These are phyloP conservation scores for Pseudocercospora pini-densiflorae DNA, from an alignment of 2,329 filamentous ascomycete species.

Conservation along the genomic window DNA sequence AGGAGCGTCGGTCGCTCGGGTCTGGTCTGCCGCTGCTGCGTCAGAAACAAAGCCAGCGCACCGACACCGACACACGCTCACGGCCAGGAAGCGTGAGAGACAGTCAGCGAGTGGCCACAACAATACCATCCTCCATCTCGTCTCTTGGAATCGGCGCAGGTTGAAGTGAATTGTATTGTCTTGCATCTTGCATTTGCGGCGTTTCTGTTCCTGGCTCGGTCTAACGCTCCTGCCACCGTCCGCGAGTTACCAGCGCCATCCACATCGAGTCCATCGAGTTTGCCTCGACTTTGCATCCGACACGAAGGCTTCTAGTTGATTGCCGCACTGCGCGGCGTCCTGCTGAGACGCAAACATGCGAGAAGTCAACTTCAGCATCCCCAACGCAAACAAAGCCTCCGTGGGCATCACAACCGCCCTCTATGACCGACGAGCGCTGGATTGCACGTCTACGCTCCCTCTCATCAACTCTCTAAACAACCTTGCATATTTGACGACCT, in stretches of 20 bases:
- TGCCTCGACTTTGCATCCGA: conserved; percentile 11
- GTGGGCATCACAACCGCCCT: conserved; percentile 98
- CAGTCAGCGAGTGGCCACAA: background rate
- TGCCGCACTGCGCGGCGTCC: conserved; percentile 15
- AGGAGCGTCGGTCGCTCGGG: conserved; percentile 3
- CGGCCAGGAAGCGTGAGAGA: background rate
- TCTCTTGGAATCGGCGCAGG: conserved; percentile 5
- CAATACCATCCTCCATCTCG: background rate
- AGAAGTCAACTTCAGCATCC: conserved; percentile 99
- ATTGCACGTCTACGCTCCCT: conserved; percentile 96
- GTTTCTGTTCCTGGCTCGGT: conserved; percentile 6
- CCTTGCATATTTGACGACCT: conserved; percentile 96
- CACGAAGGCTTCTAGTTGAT: background rate
- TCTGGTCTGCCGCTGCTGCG: conserved; percentile 11
- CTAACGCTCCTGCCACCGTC: conserved; percentile 17
- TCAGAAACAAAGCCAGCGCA: conserved; percentile 8
- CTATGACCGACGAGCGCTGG: conserved; percentile 94
- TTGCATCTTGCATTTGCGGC: conserved; percentile 13
- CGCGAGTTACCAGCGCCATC: conserved; percentile 16
- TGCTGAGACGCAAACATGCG: conserved; percentile 71
- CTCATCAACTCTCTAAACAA: conserved; percentile 99
- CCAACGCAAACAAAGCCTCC: conserved; percentile 98
- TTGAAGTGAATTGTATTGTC: background rate
- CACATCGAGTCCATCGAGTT: conserved; percentile 19
- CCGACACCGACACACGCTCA: conserved; percentile 7